Evolutionary conservation across 768 basidiomycete species (phyloP), one percentile per base, ranked within the genome.

Genomic region (Pleurotus giganteus): DNA sequence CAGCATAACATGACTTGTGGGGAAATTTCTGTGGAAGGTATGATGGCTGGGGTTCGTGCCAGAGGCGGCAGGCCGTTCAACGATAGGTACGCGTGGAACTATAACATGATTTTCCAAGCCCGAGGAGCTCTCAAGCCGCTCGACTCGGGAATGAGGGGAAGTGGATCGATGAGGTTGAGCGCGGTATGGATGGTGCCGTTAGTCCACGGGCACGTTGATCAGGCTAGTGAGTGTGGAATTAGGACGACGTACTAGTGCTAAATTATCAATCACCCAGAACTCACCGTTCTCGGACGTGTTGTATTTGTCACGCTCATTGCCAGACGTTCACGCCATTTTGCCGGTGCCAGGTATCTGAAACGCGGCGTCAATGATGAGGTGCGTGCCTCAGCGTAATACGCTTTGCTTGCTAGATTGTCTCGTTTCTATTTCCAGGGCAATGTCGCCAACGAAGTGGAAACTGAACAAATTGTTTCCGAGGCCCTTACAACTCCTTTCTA

Each of bases 391-490:
- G 17, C n/a, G 26, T 13, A 27, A 21, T 37, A 29, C 13, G 21
- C 32, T 13, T 26, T 28, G 58, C 17, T 19, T 3, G 29, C 7
- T 56, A 28, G 15, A 28, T 56, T 21, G 26, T 27, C 19, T 34
- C 21, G 9, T 7, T 31, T 17, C 19, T 17, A 15, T 1, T 37
- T 34, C n/a, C 58, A 97, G 94, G 97, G 97, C 2, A 93, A 95
- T 65, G 96, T 98, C 8, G 96, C 96, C 2, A 99, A 99, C 65
- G 97, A 98, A 69, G 97, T 99, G 1, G 97, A 99, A 71, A 97
- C 94, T 0, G 97, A 99, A 67, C 97, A 99, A 64, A 96, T 99
- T 47, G 92, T 96, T 0, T 89, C 88, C 6, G 94, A 96, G 65
- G 89, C 91, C 0, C 66, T 91, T 4, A 95, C 91, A 0, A 95